phyloP scores from a whole-genome alignment of 2,329 filamentous ascomycete genomes.

The Botryotinia convoluta region DNA sequence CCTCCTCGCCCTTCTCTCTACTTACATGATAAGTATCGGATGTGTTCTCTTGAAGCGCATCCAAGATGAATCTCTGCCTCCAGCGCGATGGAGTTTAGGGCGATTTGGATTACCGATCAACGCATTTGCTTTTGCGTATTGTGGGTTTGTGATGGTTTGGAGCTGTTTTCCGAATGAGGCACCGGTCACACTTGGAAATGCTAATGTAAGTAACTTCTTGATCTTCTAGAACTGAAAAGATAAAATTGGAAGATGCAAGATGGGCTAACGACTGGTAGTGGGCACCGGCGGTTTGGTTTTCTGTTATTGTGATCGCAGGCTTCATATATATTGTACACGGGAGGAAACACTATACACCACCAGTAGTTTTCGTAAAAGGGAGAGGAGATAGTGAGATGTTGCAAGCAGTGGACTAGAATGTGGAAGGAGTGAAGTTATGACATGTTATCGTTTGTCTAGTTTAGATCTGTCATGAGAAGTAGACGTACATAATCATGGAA shows the following conservation, averaged over 20 bases:
- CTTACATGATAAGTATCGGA: constrained; percentile 50
- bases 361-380: constrained; percentile 24
- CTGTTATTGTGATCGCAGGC: constrained; percentile 26
- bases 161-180: constrained; percentile 47
- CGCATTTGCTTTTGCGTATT: constrained; percentile 44
- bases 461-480: not conserved
- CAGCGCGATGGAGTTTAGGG: constrained; percentile 45
- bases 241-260: not conserved
- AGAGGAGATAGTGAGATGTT: not conserved
- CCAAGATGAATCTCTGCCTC: constrained; percentile 41
- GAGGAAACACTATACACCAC: constrained; percentile 38
- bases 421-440: not conserved
- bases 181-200: constrained; percentile 37
- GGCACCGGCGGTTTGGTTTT: constrained; percentile 30
- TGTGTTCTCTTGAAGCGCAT: constrained; percentile 42
- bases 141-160: constrained; percentile 48
- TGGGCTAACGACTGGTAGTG: constrained; percentile 43
- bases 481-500: not conserved
- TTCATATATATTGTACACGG: constrained; percentile 39
- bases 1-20: constrained; percentile 49
- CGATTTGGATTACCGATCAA: constrained; percentile 45
- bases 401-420: not conserved
- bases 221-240: not conserved
- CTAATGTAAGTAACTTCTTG: constrained; percentile 16
- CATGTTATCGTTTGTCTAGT: not conserved